Conservation (phyloP, 805 yeast genomes). For the Barnettozyma salicaria region DNA sequence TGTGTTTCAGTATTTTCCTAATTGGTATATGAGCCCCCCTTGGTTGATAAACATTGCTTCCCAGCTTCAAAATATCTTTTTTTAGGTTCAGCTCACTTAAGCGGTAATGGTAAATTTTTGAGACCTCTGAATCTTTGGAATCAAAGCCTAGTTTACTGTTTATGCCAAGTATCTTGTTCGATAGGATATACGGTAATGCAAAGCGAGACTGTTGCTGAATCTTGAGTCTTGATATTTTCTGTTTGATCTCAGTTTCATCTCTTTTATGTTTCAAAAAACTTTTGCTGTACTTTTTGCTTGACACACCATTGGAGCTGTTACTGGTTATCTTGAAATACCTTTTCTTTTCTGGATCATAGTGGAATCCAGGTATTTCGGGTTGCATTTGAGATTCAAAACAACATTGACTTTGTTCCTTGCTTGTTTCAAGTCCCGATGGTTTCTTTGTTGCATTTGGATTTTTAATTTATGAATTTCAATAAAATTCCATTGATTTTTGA, state of each 20-base stretch:
- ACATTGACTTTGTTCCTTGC: no score
- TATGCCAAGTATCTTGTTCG: slow-evolving; percentile 5
- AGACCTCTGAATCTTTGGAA: slow-evolving; percentile 3
- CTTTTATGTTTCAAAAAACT: slow-evolving; percentile 10
- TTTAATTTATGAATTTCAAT: no score
- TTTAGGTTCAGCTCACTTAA: not conserved
- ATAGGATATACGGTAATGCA: slow-evolving; percentile 4
- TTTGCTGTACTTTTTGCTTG: slow-evolving; percentile 15
- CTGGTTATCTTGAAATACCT: slow-evolving; percentile 24
- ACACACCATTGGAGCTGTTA: slow-evolving; percentile 7
- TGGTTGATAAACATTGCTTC: not conserved
- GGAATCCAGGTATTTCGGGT: slow-evolving; percentile 23
- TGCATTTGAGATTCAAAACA: no score
- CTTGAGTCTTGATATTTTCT: slow-evolving; percentile 6
- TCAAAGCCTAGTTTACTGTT: not conserved
- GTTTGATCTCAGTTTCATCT: slow-evolving; percentile 10
- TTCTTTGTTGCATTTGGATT: no score
- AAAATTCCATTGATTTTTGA: no score
- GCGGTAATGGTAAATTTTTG: slow-evolving; percentile 4
- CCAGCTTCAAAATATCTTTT: not conserved
- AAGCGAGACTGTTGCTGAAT: not conserved
- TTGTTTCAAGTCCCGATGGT: no score
- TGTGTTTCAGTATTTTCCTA: slow-evolving; percentile 2
- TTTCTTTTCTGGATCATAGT: slow-evolving; percentile 21
- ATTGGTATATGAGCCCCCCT: not conserved